Base-by-base conservation (phyloP, 495 filamentous ascomycete species). In the Evernia prunastri region DNA sequence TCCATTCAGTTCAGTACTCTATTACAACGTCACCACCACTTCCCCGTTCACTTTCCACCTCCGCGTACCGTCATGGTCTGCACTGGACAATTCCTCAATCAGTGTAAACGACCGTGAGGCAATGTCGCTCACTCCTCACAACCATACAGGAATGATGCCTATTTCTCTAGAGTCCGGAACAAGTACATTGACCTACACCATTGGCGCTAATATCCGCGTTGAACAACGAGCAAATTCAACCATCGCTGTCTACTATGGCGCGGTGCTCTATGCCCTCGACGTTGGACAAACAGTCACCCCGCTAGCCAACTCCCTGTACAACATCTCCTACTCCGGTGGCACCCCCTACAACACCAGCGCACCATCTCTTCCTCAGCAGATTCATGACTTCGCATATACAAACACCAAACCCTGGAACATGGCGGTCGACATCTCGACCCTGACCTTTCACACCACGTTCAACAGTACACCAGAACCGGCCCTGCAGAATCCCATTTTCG, bases 201-300 rank as follows among this genome's bases (percentile, higher is more conserved):
- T 77, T 12, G 63, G 61, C 11, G 68, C 70, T 35, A 65, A 61
- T 20, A 65, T 75, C n/a, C 63, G 61, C 17, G 68, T 73, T 36
- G 73, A 74, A 42, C 54, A 65, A 4, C 75, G 82, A 42, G 78
- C 78, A 29, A 86, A 86, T 69, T 71, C 78, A 63, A 84, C 83
- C 0, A 73, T 84, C 5, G 73, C 84, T 3, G 69, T 86, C 56
- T 80, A 83, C 70, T 72, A 79, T 62, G 84, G 84, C 35, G 71
- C 81, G 3, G 72, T 86, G 1, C 71, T 86, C 8, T 86, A 84
- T 70, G 80, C 82, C 2, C 76, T 85, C 15, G 74, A 80, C 47
- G 70, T 83, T 12, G 69, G 63, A 13, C 71, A 69, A 64, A 68
- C 66, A 17, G 67, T 68, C 53, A 73, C 69, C 15, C 67, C 71